Conservation (phyloP, 257 asterid species). For the Verbena officinalis region DNA sequence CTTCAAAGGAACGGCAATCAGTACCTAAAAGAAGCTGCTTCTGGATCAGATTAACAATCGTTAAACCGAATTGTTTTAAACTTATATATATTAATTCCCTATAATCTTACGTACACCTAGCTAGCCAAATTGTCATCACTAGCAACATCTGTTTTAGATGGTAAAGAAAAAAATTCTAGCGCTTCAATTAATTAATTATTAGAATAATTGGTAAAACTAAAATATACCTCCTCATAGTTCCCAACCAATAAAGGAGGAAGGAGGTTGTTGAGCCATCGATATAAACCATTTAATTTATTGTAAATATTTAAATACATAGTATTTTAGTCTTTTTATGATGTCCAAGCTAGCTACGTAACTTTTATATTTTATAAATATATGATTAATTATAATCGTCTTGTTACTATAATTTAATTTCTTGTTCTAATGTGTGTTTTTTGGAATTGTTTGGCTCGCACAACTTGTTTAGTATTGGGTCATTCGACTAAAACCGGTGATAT, state of each 20-base stretch:
- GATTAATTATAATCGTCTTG: not conserved
- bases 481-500: not conserved
- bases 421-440: no score
- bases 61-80: slow-evolving; percentile 5
- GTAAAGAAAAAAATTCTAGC: not conserved
- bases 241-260: slow-evolving; percentile 11
- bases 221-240: not conserved
- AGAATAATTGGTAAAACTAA: not conserved
- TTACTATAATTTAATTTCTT: not conserved
- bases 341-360: not conserved
- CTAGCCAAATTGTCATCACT: not conserved
- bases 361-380: not conserved
- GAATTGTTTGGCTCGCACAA: not conserved
- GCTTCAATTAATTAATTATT: slow-evolving; percentile 3
- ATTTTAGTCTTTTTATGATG: not conserved
- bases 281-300: no score
- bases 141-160: not conserved
- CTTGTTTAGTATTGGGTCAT: not conserved
- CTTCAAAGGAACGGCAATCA: slow-evolving; percentile 20
- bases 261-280: slow-evolving; percentile 33
- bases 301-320: no score
- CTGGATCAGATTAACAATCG: not conserved
- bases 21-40: no score
- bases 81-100: not conserved
- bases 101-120: no score